phyloP scores from a whole-genome alignment of 306 rosid species.

The Lotus japonicus region DNA sequence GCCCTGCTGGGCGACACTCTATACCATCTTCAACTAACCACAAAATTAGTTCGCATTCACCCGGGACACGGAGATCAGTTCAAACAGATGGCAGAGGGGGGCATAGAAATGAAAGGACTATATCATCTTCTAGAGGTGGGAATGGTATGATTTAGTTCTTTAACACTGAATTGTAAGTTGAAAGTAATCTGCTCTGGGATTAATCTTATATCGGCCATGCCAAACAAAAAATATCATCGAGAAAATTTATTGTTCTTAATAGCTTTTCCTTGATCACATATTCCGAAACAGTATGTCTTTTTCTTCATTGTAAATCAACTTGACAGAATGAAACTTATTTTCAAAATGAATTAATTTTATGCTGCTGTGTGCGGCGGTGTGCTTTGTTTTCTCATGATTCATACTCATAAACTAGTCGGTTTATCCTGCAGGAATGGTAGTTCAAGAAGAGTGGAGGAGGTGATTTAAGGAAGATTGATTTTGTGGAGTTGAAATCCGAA shows the following conservation, averaged over 20 bases:
- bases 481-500: constrained; percentile 18
- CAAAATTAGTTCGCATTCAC: constrained; percentile 68
- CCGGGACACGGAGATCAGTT: constrained; percentile 53
- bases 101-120: constrained; percentile 25
- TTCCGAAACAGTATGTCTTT: not conserved
- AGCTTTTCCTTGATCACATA: not conserved
- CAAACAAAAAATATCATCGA: not conserved
- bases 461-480: constrained; percentile 19
- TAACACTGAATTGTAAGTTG: not conserved
- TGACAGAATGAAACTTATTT: not conserved
- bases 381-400: constrained; percentile 5
- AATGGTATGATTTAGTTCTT: constrained; percentile 20
- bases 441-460: constrained; percentile 88
- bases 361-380: not conserved
- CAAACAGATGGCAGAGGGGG: constrained; percentile 62
- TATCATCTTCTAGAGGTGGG: constrained; percentile 40
- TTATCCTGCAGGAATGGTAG: constrained; percentile 51
- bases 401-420: not conserved
- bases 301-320: not conserved
- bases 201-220: not conserved
- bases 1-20: constrained; percentile 54
- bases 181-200: not conserved
- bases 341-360: not conserved
- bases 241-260: not conserved
- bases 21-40: constrained; percentile 49